Evolutionary conservation across 2,329 filamentous ascomycete genomes (phyloP).

Genomic region (Venturia oleaginea): DNA sequence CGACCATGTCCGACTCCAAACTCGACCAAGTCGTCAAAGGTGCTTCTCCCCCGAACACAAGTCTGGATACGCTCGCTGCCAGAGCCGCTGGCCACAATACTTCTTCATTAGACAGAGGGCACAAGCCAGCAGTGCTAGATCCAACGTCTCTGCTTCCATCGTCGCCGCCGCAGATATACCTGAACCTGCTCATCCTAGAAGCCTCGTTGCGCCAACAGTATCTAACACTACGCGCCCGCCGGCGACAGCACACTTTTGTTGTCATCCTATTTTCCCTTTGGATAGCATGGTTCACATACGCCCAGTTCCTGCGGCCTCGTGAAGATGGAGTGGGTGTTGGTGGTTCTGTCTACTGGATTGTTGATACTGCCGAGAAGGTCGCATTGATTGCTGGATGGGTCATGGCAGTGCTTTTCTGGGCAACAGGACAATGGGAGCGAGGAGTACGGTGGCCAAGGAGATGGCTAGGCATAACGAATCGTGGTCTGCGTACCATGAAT

Average conservation of each 20-base stretch:
- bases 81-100: slow-evolving; percentile 18
- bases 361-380: slow-evolving; percentile 83
- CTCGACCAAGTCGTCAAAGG: slow-evolving; percentile 92
- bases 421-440: slow-evolving; percentile 90
- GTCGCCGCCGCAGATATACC: slow-evolving; percentile 90
- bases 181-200: slow-evolving; percentile 95
- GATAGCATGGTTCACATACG: slow-evolving; percentile 79
- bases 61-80: slow-evolving; percentile 29
- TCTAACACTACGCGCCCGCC: slow-evolving; percentile 75
- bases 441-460: slow-evolving; percentile 88
- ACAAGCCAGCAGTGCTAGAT: slow-evolving; percentile 44
- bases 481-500: slow-evolving; percentile 86
- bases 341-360: slow-evolving; percentile 91
- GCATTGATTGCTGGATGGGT: slow-evolving; percentile 86
- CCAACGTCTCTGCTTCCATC: slow-evolving; percentile 76
- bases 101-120: slow-evolving; percentile 11
- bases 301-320: slow-evolving; percentile 87
- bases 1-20: slow-evolving; percentile 49
- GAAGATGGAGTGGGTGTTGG: slow-evolving; percentile 89
- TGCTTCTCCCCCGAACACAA: slow-evolving; percentile 57
- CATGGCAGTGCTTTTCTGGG: slow-evolving; percentile 81
- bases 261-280: slow-evolving; percentile 69
- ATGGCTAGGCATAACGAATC: slow-evolving; percentile 83
- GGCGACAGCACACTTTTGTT: slow-evolving; percentile 90
- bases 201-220: slow-evolving; percentile 89